phyloP scores from a whole-genome alignment of 192 early-diverging fungal genomes.

The Entomortierella lignicola region DNA sequence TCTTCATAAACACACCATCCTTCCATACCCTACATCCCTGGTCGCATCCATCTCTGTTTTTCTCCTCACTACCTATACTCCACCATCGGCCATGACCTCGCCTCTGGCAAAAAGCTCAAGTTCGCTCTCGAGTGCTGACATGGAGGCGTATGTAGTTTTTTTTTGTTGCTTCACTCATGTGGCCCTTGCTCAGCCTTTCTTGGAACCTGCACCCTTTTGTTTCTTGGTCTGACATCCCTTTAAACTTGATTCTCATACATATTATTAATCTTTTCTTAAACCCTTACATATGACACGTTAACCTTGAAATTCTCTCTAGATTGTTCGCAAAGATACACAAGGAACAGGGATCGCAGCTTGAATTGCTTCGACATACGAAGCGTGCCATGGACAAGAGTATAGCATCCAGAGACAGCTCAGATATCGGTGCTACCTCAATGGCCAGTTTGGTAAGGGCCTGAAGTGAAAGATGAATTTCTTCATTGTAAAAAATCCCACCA shows the following conservation, averaged over 20 bases:
- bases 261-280: not conserved
- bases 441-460: slow-evolving; percentile 31
- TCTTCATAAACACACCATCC: slow-evolving; percentile 2
- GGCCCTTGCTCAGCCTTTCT: slow-evolving; percentile 2
- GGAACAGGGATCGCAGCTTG: slow-evolving; percentile 49
- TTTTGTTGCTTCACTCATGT: not conserved
- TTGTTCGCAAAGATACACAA: slow-evolving; percentile 55
- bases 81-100: slow-evolving; percentile 29
- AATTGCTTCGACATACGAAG: slow-evolving; percentile 45
- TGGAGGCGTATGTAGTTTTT: slow-evolving; percentile 57
- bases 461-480: no score
- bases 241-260: not conserved
- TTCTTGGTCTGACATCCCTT: not conserved
- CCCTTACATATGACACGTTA: not conserved
- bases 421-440: slow-evolving; percentile 14
- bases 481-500: no score
- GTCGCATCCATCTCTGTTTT: not conserved
- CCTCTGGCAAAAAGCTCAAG: slow-evolving; percentile 40
- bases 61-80: not conserved
- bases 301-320: not conserved
- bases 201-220: not conserved
- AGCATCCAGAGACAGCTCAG: slow-evolving; percentile 20
- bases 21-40: not conserved
- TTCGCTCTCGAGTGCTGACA: slow-evolving; percentile 46
- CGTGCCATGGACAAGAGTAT: slow-evolving; percentile 48